Base-by-base conservation (phyloP, 192 early-diverging fungal species). In the Coemansia sp. region DNA sequence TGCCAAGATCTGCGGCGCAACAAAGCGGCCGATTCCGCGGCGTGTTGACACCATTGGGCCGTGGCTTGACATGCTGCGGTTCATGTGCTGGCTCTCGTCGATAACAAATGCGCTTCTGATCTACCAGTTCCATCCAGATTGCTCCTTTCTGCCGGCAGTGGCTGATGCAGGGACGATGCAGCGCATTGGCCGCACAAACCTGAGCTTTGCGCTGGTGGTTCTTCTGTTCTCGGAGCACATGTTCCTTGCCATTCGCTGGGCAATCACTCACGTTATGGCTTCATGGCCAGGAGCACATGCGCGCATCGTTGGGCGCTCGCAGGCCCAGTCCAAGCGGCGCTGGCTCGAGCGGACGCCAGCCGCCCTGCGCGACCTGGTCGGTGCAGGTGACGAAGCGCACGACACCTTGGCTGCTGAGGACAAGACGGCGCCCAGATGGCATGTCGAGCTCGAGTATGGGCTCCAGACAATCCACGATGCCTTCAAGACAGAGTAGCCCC, bases 1-100 rank as follows among this genome's bases (percentile, higher is more conserved):
- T 0, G 86, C 93, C 73, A 98, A 98, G 75, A 87, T 98, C 60
- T 90, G 90, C 67, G 88, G 84, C 39, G 84, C 89, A 48, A 84
- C 86, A 7, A 84, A 90, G 59, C 85, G 93, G 15, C 91, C 93
- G 0, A 84, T 86, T 55, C 90, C 93, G 51, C 66, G 84, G 26
- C 77, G 91, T 15, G 85, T 88, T 31, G 90, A 92, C 62, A 84
- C 87, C 39, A 91, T 93, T 61, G 89, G 89, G 18, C 91, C 93
- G 23, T 94, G 93, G 93, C 55, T 90, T 20, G 74, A 82, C 37
- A 89, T 84, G 34, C 70, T 93, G 58, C 74, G 71, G 56, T 82
- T 84, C 31, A 74, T 79, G 63, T 81, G 74, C 66, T 85, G 84
- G 84, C 48, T 85, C 58, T 69, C 82, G 33, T 81, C 84, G 25